Evolutionary conservation across 192 early-diverging fungal species (phyloP).

Genomic region (Paraglomus brasilianum): DNA sequence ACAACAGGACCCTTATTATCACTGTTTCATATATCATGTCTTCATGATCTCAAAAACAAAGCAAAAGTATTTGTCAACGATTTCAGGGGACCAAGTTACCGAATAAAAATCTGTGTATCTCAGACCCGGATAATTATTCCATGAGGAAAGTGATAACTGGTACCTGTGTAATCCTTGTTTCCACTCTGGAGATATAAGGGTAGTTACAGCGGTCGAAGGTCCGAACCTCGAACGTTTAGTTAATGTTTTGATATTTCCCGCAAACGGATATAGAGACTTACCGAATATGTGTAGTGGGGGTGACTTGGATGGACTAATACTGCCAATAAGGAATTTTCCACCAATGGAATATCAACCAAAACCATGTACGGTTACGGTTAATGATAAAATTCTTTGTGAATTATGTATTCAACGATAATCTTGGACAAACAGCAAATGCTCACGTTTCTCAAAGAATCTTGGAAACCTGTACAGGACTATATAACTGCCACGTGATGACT

Average conservation of each 20-base stretch:
- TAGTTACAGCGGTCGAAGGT: constrained; percentile 58
- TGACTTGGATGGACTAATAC: constrained; percentile 73
- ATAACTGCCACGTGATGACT: too few relatives aligned
- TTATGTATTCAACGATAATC: constrained; percentile 62
- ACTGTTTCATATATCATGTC: constrained; percentile 43
- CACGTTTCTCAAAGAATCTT: too few relatives aligned
- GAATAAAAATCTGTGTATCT: constrained; percentile 51
- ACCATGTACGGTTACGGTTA: too few relatives aligned
- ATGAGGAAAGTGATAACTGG: constrained; percentile 39
- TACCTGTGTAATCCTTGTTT: constrained; percentile 57
- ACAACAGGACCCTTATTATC: constrained; percentile 45
- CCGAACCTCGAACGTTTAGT: constrained; percentile 43
- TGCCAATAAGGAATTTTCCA: constrained; percentile 32
- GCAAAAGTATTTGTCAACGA: constrained; percentile 52
- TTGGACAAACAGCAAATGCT: constrained; percentile 67
- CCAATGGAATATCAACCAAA: constrained; percentile 58
- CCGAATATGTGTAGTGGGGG: constrained; percentile 79
- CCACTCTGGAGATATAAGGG: constrained; percentile 64
- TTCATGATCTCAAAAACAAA: constrained; percentile 50
- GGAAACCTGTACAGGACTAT: too few relatives aligned
- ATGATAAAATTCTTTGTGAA: constrained; percentile 64
- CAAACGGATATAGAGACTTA: constrained; percentile 63
- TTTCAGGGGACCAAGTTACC: constrained; percentile 50
- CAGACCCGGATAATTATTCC: constrained; percentile 27
- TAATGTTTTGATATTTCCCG: constrained; percentile 78